Percentiles rank a stretch among this genome's conserved stretches.
These are phyloP conservation scores for Teunomyces tritomae DNA, from an alignment of 805 yeast species.

Conservation along the genomic window DNA sequence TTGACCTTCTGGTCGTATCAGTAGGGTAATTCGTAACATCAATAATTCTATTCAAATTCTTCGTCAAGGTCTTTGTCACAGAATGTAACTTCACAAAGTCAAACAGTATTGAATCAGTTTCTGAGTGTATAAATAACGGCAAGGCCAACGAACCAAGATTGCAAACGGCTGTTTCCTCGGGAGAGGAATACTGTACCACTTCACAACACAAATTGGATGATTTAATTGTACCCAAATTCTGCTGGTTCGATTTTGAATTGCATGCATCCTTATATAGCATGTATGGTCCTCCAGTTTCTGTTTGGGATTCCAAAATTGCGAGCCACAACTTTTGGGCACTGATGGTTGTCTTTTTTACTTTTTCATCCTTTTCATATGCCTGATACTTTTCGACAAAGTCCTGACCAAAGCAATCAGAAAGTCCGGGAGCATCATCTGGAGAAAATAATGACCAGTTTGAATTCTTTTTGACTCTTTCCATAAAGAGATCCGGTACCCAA, in stretches of 20 bases:
- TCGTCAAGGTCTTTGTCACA: slow-evolving; percentile 72
- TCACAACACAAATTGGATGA: slow-evolving; percentile 95
- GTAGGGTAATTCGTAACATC: slow-evolving; percentile 87
- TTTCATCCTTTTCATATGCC: slow-evolving; percentile 70
- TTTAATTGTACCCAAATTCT: slow-evolving; percentile 88
- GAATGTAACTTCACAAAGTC: slow-evolving; percentile 75
- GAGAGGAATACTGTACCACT: slow-evolving; percentile 85
- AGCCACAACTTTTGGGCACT: slow-evolving; percentile 92
- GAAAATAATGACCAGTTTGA: slow-evolving; percentile 88
- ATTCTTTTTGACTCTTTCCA: slow-evolving; percentile 80
- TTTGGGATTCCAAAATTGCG: slow-evolving; percentile 85
- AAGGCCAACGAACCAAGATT: slow-evolving; percentile 89
- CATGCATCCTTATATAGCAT: slow-evolving; percentile 92
- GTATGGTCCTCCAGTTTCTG: slow-evolving; percentile 96
- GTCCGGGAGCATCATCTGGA: slow-evolving; percentile 85
- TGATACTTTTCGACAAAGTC: slow-evolving; percentile 73
- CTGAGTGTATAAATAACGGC: slow-evolving; percentile 60
- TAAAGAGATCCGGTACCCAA: slow-evolving; percentile 94
- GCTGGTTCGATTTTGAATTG: slow-evolving; percentile 82
- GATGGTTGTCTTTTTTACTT: slow-evolving; percentile 49
- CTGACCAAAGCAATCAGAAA: slow-evolving; percentile 78
- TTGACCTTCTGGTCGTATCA: slow-evolving; percentile 69
- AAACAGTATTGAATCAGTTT: slow-evolving; percentile 40
- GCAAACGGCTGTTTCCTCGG: slow-evolving; percentile 95
- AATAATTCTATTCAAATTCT: slow-evolving; percentile 77